Base-by-base conservation (phyloP, 2,329 filamentous ascomycete species). In the Hymenoscyphus occultus region DNA sequence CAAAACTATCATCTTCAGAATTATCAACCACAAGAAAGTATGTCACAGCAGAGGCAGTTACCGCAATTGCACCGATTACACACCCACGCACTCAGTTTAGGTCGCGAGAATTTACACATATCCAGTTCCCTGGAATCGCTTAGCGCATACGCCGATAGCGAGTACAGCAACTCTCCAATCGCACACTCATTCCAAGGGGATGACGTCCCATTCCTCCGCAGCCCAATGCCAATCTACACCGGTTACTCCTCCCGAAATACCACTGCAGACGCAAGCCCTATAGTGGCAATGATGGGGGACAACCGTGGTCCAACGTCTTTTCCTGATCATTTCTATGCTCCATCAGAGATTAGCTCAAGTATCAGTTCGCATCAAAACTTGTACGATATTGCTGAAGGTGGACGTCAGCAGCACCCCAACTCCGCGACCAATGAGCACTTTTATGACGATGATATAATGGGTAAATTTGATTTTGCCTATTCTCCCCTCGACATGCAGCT, bases 291-390 rank as follows among this genome's bases (percentile, higher is more conserved):
- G 68, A 81, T 86, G 68, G 84, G 85, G 22, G 83, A 84, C 67
- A 77, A 79, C 63, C 80, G 83, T 69, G 82, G 81, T 14, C 83
- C 84, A 51, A 85, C 83, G 4, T 86, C 86, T 14, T 88, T 83
- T 71, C 85, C 85, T n/a, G 82, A 85, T 67, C 80, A 86, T 45
- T 81, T 83, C 67, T 88, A 87, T 70, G 80, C 83, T n/a, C 81
- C 83, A 7, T 87, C 85, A 4, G 86, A 88, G 71, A 81, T 82
- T 63, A 81, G 83, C 73, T 87, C 85, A 48, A 87, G 84, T 74
- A 81, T 88, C 64, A 80, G 83, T 69, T 86, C 85, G 35, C 85
- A 87, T 70, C 80, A 83, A 69, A 85, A 87, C 68, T 79, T 79
- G 65, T 85, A 86, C 73, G 86, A 87, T 60, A 68, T 74, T 22